A percentile compares a stretch with the other conserved stretches of the same genome.
phyloP scores from a whole-genome alignment of 75 land plant genomes.

The Cupressus sempervirens region DNA sequence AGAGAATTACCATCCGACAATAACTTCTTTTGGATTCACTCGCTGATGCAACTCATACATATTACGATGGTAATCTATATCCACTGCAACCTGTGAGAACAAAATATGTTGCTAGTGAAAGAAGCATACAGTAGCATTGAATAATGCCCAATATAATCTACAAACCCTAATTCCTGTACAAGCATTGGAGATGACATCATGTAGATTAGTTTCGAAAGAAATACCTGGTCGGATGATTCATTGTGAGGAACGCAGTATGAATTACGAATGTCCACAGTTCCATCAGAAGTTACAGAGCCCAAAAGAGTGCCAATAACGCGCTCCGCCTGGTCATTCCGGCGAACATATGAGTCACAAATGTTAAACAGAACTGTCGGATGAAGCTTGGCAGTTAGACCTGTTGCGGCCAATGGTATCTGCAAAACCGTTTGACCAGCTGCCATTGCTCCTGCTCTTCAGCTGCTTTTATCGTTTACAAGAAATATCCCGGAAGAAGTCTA shows the following conservation, averaged over 20 bases:
- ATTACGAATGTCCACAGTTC: conserved; percentile 83
- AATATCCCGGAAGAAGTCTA: too few relatives aligned
- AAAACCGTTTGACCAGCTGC: conserved; percentile 51
- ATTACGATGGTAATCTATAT: conserved; percentile 93
- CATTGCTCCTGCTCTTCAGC: conserved; percentile 9
- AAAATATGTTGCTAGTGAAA: neutral
- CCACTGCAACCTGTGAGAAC: conserved; percentile 82
- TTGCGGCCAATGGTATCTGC: conserved; percentile 53
- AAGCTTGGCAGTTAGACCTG: conserved; percentile 60
- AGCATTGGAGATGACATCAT: neutral
- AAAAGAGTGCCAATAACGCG: conserved; percentile 93
- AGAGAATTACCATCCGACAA: conserved; percentile 85
- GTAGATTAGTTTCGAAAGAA: too few relatives aligned
- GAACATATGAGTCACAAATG: conserved; percentile 89
- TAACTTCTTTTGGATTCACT: conserved; percentile 95
- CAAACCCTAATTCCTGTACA: neutral
- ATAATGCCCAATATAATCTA: neutral
- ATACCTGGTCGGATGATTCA: conserved; percentile 88
- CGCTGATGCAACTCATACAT: conserved; percentile 90
- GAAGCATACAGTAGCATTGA: neutral
- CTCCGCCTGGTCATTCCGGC: conserved; percentile 86
- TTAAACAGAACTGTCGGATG: conserved; percentile 93
- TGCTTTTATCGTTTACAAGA: neutral
- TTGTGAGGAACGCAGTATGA: conserved; percentile 92
- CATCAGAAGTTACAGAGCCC: conserved; percentile 78